Conservation (phyloP, 768 basidiomycete genomes). For the Boletus reticuloceps region DNA sequence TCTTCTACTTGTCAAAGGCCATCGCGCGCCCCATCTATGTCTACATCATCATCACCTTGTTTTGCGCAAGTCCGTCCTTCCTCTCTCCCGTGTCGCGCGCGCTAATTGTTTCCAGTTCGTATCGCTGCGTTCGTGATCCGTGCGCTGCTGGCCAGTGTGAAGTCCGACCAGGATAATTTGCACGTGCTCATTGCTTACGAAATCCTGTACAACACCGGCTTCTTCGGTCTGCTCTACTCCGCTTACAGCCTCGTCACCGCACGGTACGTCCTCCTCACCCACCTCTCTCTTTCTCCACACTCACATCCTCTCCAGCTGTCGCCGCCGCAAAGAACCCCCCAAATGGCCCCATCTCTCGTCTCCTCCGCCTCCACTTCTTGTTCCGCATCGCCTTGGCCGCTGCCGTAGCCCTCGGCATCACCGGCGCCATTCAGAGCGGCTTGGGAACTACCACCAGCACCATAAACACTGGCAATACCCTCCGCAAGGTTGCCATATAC, state of each 20-base stretch:
- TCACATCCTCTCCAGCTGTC: conserved; percentile 6
- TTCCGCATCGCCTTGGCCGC: conserved; percentile 26
- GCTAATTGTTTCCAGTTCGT: conserved; percentile 8
- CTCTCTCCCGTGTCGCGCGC: not conserved
- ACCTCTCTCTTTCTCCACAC: not conserved
- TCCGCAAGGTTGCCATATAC: conserved; percentile 27
- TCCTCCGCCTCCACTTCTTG: conserved; percentile 17
- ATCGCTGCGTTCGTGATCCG: conserved; percentile 19
- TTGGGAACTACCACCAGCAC: not conserved
- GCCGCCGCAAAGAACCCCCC: conserved; percentile 17
- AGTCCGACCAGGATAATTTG: conserved; percentile 20
- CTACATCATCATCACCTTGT: conserved; percentile 22
- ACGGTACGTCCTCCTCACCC: conserved; percentile 20
- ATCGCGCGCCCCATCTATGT: conserved; percentile 18
- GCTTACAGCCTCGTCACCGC: conserved; percentile 29
- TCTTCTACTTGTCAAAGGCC: conserved; percentile 11
- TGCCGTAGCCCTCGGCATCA: conserved; percentile 29
- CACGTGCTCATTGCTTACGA: conserved; percentile 26
- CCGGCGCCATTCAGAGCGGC: conserved; percentile 19
- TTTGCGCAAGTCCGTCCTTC: conserved; percentile 25
- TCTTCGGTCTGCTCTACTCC: conserved; percentile 32
- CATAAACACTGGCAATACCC: conserved; percentile 17
- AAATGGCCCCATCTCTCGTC: conserved; percentile 6
- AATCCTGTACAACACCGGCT: conserved; percentile 35
- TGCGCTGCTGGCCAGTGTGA: conserved; percentile 10